Percentiles rank a stretch among this genome's conserved stretches.
phyloP scores from a whole-genome alignment of 139 green algal genomes.

The Picocystis salinarum region DNA sequence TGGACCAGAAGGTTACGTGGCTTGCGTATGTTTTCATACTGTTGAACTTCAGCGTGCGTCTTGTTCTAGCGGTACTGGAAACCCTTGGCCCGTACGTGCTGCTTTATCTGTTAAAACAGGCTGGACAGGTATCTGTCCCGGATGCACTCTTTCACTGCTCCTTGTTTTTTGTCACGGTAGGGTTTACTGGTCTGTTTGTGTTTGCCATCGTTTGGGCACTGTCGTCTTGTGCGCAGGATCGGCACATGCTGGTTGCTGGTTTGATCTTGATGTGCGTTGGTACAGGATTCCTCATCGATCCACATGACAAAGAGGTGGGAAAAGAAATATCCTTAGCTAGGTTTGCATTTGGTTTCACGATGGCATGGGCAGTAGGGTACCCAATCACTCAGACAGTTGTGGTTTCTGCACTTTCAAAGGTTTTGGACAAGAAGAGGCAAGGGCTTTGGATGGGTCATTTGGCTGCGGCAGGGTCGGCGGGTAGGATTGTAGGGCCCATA shows the following conservation, averaged over 20 bases:
- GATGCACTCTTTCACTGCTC: neutral
- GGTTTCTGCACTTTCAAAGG: constrained; percentile 2
- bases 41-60: constrained; percentile 1
- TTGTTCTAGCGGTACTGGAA: neutral
- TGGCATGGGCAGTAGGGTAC: neutral
- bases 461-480: neutral
- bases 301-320: neutral
- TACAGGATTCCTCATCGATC: too few species aligned
- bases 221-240: neutral
- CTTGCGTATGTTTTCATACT: neutral
- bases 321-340: neutral
- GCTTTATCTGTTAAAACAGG: neutral
- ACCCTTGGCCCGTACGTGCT: constrained; percentile 1
- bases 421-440: constrained; percentile 2
- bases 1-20: too few species aligned
- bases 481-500: neutral
- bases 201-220: constrained; percentile 1
- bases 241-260: neutral
- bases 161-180: neutral
- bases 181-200: neutral
- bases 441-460: constrained; percentile 2
- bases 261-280: neutral
- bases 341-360: neutral
- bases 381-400: constrained; percentile 1
- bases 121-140: too few species aligned